Evolutionary conservation across 331 rosid genomes (phyloP), one percentile per base, ranked within the genome.

Genomic region (Stylosanthes scabra): DNA sequence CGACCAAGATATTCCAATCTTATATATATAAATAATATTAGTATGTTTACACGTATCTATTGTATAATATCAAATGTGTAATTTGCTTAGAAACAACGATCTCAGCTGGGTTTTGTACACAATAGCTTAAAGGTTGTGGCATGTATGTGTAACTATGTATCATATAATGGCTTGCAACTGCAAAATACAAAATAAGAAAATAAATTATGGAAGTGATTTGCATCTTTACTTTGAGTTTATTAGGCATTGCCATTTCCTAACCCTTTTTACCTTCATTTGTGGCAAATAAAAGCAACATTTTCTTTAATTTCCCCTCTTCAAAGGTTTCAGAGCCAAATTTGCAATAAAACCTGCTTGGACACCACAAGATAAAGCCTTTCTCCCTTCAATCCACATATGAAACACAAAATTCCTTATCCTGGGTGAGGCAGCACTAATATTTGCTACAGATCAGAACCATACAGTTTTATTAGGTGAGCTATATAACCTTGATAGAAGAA

Each of bases 1-100:
- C 74, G 61, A 78, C 87, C 75, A 64, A 31, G 50, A 66, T 59
- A 70, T 66, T 71, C 74, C 78, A 73, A 56, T 31, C 80, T 45
- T 78, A 9, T 59, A 75, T 59, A 75, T 57, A 59, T 31, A 31
- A 20, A 20, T 85, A 72, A 63, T 47, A 80, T 71, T 14, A 37
- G 20, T 58, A 59, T 72, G 68, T 39, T 63, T 59, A 63, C 41
- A 68, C 20, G 60, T 77, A 46, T 46, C 12, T 46, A 11, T 47
- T 74, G 75, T 64, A 82, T 75, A 70, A 74, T 83, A 78, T 47
- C 78, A 54, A 11, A 49, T 44, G 27, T 46, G 29, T 60, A 78
- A 2, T 11, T 68, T 74, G 66, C 47, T 57, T 31, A 66, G 76
- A 66, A 74, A 65, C 74, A 8, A 63, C 60, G 31, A 39, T 14